Base-by-base conservation (phyloP, 805 yeast species). In the Pichia heedii region DNA sequence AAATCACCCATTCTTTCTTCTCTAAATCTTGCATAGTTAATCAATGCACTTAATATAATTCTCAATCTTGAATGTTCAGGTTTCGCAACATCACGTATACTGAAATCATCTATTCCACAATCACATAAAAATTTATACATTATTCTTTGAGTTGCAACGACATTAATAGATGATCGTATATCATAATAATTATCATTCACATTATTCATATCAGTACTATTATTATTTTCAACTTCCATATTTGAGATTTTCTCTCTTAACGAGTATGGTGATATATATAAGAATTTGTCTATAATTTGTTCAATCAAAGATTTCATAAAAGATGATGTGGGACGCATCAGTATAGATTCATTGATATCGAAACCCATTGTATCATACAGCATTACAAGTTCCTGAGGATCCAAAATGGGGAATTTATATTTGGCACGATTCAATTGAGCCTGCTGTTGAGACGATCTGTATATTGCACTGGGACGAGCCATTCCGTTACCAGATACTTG, bases 11-110 rank as follows among this genome's bases (percentile, higher is more conserved):
- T 73, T 46, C 84, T 79, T 50, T 80, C 86, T 52, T 85, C 94
- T 51, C 95, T 71, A 55, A 84, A 87, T 44, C 90, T 66, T 1
- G 94, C 94, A 68, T 77, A 88, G 58, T 88, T 88, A 20, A 87
- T 83, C 40, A 87, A 78, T 1, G 93, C 93, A 57, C 95, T 85
- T 22, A 87, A 61, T 19, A 86, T 69, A 38, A 90, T 66, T 48
- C 78, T 66, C 1, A 77, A 69, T 45, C 95, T 67, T 33, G 59
- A 62, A 0, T 84, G 67, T n/a, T 87, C 95, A 0, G 96, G 96
- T 50, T 77, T 78, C 46, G 76, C 68, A 26, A 88, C 66, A 63
- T 88, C 96, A 64, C 75, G 69, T 40, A 87, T 67, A 36, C 79
- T 74, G 55, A 87, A 84, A 60, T 88, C 95, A 45, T 76, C 70